Conservation (phyloP, 345 rosid species). For the Ceriops tagal region DNA sequence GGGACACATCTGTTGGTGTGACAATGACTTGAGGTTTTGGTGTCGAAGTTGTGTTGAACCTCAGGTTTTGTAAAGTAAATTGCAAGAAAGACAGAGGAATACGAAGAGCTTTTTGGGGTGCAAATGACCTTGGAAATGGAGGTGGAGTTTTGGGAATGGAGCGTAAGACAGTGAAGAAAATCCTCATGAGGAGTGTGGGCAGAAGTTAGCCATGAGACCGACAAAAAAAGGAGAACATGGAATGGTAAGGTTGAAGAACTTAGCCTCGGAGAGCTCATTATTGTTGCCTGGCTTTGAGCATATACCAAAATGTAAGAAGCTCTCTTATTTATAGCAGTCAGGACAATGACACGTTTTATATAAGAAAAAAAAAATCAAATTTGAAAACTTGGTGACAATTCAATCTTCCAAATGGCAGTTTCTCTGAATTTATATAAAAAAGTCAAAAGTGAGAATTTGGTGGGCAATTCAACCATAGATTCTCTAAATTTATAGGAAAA, state of each 20-base stretch:
- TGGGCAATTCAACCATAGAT: no score
- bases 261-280: not conserved
- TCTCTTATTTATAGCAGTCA: no score
- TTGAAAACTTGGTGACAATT: no score
- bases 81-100: slow-evolving; percentile 6
- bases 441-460: no score
- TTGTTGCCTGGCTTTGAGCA: not conserved
- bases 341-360: no score
- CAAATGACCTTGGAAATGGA: slow-evolving; percentile 12
- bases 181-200: not conserved
- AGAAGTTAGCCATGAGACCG: slow-evolving; percentile 1
- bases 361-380: no score
- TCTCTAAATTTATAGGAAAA: no score
- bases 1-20: slow-evolving; percentile 1
- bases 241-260: not conserved
- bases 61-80: slow-evolving; percentile 1
- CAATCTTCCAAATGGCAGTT: no score
- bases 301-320: no score
- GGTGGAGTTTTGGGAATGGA: not conserved
- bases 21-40: slow-evolving; percentile 20
- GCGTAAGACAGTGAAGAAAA: slow-evolving; percentile 10
- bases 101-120: slow-evolving; percentile 14
- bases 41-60: slow-evolving; percentile 6
- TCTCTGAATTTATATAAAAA: no score
- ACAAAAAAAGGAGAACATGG: not conserved